These are phyloP conservation scores for Sugiyamaella castrensis DNA, from an alignment of 1,139 yeast genomes.

Conservation along the genomic window DNA sequence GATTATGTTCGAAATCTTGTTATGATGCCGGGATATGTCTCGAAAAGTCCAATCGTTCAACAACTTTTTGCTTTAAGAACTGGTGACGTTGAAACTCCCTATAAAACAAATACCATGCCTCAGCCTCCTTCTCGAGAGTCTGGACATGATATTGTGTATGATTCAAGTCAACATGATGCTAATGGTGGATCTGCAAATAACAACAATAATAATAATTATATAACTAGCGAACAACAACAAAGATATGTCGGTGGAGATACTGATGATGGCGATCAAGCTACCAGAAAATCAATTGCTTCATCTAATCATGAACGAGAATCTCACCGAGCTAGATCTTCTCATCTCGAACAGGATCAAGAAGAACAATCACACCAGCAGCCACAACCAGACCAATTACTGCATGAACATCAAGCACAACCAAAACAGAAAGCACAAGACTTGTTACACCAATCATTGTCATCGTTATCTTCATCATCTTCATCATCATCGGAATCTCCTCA, in stretches of 20 bases:
- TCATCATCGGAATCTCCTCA: neutral
- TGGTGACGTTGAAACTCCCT: slow-evolving; percentile 53
- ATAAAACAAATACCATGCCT: slow-evolving; percentile 44
- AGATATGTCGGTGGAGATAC: neutral
- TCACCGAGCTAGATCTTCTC: neutral
- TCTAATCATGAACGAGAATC: no score
- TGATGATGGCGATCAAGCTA: neutral
- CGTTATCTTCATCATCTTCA: slow-evolving; percentile 10
- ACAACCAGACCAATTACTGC: slow-evolving; percentile 35
- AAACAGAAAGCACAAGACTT: slow-evolving; percentile 20
- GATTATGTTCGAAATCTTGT: slow-evolving; percentile 74
- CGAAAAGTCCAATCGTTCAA: slow-evolving; percentile 62
- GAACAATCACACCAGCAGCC: slow-evolving; percentile 42
- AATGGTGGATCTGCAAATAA: neutral
- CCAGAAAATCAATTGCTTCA: neutral
- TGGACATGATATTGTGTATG: slow-evolving; percentile 10
- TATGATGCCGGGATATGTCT: slow-evolving; percentile 71
- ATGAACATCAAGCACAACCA: slow-evolving; percentile 34
- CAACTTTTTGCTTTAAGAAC: slow-evolving; percentile 66
- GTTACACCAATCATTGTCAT: neutral
- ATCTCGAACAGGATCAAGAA: neutral
- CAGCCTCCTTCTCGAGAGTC: slow-evolving; percentile 33
- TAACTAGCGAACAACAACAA: no score
- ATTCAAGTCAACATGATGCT: slow-evolving; percentile 5
- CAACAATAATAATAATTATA: no score